phyloP scores from a whole-genome alignment of 352 stramenopile species.

The Globisporangium viniferum region DNA sequence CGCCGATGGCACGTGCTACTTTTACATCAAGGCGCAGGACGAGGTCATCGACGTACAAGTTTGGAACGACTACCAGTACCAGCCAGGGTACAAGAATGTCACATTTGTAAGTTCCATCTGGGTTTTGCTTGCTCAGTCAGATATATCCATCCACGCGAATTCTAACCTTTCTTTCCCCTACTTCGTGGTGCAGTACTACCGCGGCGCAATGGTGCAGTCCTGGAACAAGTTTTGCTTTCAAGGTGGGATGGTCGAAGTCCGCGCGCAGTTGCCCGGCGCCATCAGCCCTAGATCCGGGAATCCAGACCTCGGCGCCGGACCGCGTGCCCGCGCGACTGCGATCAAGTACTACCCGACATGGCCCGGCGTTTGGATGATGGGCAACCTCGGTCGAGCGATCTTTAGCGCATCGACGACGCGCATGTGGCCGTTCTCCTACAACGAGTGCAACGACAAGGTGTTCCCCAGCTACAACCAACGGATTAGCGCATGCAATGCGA shows the following conservation, averaged over 20 bases:
- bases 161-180: too few species aligned
- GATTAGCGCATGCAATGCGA: slow-evolving; percentile 87
- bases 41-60: slow-evolving; percentile 35
- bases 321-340: too few species aligned
- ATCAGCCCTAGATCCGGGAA: slow-evolving; percentile 34
- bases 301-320: slow-evolving; percentile 38
- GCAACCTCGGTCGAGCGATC: slow-evolving; percentile 95
- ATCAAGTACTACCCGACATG: slow-evolving; percentile 78
- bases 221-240: slow-evolving; percentile 97
- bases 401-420: slow-evolving; percentile 92
- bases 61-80: slow-evolving; percentile 64
- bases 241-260: slow-evolving; percentile 91
- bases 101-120: slow-evolving; percentile 25
- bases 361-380: slow-evolving; percentile 95
- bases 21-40: slow-evolving; percentile 47
- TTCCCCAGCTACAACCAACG: slow-evolving; percentile 57
- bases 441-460: slow-evolving; percentile 81
- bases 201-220: slow-evolving; percentile 34
- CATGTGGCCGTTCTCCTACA: slow-evolving; percentile 96
- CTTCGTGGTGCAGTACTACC: too few species aligned
- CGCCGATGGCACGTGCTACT: slow-evolving; percentile 45
- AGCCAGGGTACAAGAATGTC: slow-evolving; percentile 42
- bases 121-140: too few species aligned
- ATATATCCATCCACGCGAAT: too few species aligned
- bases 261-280: slow-evolving; percentile 81